Evolutionary conservation across 768 basidiomycete genomes (phyloP).

Genomic region (Strobilomyces echinocephalus): DNA sequence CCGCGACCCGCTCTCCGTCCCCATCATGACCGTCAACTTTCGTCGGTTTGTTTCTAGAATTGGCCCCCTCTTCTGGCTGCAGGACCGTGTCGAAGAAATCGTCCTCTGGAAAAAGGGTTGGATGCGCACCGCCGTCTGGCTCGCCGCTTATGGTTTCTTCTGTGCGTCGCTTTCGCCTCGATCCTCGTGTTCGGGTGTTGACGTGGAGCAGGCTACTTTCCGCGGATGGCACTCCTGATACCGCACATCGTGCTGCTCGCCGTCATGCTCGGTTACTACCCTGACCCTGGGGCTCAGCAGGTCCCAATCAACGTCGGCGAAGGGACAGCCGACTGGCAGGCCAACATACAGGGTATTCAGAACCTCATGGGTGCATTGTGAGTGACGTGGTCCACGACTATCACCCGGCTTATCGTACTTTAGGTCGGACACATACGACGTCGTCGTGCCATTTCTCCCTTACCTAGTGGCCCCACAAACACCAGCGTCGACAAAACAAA

Average conservation of each 20-base stretch:
- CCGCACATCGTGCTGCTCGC: constrained; percentile 61
- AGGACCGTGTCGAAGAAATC: constrained; percentile 83
- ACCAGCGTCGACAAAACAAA: constrained; percentile 48
- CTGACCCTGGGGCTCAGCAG: constrained; percentile 33
- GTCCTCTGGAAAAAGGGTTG: constrained; percentile 76
- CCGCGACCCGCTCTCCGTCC: constrained; percentile 69
- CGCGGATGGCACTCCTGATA: constrained; percentile 62
- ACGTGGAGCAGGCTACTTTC: constrained; percentile 60
- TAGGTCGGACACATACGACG: constrained; percentile 61
- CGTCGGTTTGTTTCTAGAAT: constrained; percentile 70
- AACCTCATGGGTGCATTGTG: constrained; percentile 86
- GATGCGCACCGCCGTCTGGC: constrained; percentile 69
- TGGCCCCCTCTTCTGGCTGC: constrained; percentile 85
- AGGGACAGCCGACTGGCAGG: constrained; percentile 74
- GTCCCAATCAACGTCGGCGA: constrained; percentile 43
- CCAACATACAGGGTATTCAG: constrained; percentile 85
- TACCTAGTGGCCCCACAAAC: constrained; percentile 41
- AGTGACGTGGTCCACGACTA: constrained; percentile 19
- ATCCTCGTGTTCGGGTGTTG: background rate
- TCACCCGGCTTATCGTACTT: background rate
- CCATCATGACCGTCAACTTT: constrained; percentile 61
- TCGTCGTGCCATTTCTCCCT: constrained; percentile 43
- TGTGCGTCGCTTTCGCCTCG: constrained; percentile 47
- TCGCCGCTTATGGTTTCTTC: constrained; percentile 70
- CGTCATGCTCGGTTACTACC: constrained; percentile 64